Percentiles rank a stretch among this genome's conserved stretches.
Evolutionary conservation across 805 yeast species (phyloP).

Genomic region (Cyberlindnera maclurae): DNA sequence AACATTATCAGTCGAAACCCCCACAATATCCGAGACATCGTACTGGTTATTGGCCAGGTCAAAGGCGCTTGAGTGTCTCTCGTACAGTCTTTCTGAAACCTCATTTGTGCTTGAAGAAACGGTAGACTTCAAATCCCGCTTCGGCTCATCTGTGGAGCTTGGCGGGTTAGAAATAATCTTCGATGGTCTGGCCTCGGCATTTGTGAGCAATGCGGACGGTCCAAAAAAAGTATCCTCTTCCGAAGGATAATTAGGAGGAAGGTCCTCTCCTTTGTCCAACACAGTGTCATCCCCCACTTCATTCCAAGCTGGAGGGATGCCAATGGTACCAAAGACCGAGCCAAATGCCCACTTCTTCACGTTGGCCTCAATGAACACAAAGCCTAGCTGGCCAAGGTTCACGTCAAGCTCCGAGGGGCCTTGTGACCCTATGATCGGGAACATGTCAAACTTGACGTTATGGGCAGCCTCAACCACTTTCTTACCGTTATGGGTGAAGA

Average conservation of each 20-base stretch:
- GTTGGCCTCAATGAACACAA: constrained; percentile 75
- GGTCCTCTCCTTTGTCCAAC: constrained; percentile 62
- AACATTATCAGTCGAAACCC: too few species aligned
- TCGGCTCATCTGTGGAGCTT: constrained; percentile 22
- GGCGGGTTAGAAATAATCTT: constrained; percentile 18
- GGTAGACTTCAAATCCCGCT: constrained; percentile 6
- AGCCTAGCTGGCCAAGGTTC: constrained; percentile 80
- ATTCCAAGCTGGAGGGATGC: constrained; percentile 37
- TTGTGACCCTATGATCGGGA: constrained; percentile 85
- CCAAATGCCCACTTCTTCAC: constrained; percentile 82
- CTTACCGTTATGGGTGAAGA: constrained; percentile 92
- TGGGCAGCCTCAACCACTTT: constrained; percentile 83
- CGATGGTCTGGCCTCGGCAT: constrained; percentile 2
- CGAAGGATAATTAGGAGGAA: constrained; percentile 65
- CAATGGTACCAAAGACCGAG: constrained; percentile 33
- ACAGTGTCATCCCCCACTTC: constrained; percentile 41
- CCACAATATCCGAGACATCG: constrained; percentile 4
- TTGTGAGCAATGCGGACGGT: constrained; percentile 21
- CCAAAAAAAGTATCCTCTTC: constrained; percentile 62
- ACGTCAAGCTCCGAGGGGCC: constrained; percentile 80
- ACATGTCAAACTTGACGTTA: constrained; percentile 57
- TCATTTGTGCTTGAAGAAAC: constrained; percentile 7
- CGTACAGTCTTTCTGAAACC: constrained; percentile 22
- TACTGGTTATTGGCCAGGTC: constrained; percentile 26
- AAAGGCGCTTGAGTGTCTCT: constrained; percentile 27